Evolutionary conservation across 2,329 filamentous ascomycete genomes (phyloP).

Genomic region (Rugonectria rugulosa): DNA sequence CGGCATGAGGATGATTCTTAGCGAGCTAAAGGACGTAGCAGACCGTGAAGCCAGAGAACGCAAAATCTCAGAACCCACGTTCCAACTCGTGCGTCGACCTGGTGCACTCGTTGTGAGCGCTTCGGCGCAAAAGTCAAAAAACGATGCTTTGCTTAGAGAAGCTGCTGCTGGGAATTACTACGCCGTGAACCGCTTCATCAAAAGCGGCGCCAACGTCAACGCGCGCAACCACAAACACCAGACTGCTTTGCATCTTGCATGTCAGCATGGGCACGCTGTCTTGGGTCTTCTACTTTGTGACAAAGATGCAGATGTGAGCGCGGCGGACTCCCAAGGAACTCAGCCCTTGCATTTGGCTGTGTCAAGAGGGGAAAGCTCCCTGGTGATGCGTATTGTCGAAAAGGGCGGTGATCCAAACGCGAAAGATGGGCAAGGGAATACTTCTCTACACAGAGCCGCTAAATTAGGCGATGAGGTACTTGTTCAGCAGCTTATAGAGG

Average conservation of each 20-base stretch:
- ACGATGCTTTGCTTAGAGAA: background rate
- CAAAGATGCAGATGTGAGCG: background rate
- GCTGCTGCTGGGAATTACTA: background rate
- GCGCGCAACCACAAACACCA: background rate
- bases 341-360: background rate
- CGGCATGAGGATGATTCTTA: background rate
- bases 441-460: background rate
- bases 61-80: background rate
- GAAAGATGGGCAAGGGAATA: background rate
- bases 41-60: background rate
- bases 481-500: background rate
- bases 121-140: background rate
- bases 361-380: background rate
- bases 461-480: background rate
- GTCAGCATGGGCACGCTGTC: background rate
- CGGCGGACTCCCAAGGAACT: background rate
- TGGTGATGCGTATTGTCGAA: background rate
- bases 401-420: background rate
- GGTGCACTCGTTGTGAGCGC: background rate
- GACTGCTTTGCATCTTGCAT: background rate
- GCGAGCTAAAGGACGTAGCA: background rate
- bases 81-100: background rate
- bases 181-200: background rate
- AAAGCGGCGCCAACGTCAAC: background rate
- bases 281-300: background rate